These are phyloP conservation scores for Dactylonectria macrodidyma DNA, from an alignment of 2,329 filamentous ascomycete species.

Conservation along the genomic window DNA sequence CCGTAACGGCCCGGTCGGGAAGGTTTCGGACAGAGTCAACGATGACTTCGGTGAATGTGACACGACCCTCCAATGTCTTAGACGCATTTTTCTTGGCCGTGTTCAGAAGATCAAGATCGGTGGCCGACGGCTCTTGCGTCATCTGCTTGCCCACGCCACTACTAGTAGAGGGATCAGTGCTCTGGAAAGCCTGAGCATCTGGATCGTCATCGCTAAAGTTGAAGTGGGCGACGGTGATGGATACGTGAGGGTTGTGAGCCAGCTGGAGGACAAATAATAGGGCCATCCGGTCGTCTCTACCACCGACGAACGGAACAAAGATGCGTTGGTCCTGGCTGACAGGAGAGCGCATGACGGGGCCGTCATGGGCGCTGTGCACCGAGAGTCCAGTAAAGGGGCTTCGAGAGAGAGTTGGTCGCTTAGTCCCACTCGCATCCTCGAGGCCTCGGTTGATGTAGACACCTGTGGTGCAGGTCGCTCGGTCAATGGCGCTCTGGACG, in stretches of 20 bases:
- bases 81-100: conserved; percentile 40
- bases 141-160: conserved; percentile 29
- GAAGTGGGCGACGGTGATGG: conserved; percentile 78
- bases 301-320: conserved; percentile 90
- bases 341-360: conserved; percentile 65
- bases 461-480: conserved; percentile 82
- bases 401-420: conserved; percentile 65
- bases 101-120: conserved; percentile 49
- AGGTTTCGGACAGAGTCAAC: conserved; percentile 44
- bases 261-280: conserved; percentile 88
- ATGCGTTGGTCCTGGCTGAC: conserved; percentile 84
- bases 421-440: conserved; percentile 48
- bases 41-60: conserved; percentile 41
- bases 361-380: conserved; percentile 62
- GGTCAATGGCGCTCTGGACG: conserved; percentile 76
- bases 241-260: conserved; percentile 83
- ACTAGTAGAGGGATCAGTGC: conserved; percentile 29
- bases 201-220: conserved; percentile 40
- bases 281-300: conserved; percentile 84
- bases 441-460: conserved; percentile 62
- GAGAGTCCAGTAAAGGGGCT: conserved; percentile 41
- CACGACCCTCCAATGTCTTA: conserved; percentile 35
- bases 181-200: conserved; percentile 12
- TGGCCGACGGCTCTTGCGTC: conserved; percentile 33
- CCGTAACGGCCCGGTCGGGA: conserved; percentile 44